These are phyloP conservation scores for Amanita rubescens DNA, from an alignment of 768 basidiomycete species.

Conservation along the genomic window DNA sequence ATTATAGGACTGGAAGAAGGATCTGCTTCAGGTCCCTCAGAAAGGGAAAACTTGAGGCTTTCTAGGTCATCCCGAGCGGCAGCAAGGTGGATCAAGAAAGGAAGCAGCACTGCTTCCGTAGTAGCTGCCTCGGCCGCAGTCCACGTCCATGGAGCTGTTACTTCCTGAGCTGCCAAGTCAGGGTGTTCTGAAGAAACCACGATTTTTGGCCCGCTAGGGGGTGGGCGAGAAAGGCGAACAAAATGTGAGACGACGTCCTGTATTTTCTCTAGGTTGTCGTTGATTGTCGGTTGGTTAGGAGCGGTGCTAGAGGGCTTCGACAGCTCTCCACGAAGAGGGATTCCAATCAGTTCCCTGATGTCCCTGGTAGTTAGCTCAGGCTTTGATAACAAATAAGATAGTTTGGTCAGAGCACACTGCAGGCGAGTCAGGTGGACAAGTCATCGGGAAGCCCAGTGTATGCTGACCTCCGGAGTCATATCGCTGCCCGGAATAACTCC, in stretches of 20 bases:
- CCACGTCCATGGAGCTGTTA: constrained; percentile 65
- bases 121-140: constrained; percentile 69
- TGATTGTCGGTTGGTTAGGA: constrained; percentile 35
- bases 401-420: constrained; percentile 85
- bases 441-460: not conserved
- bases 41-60: constrained; percentile 54
- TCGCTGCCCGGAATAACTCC: constrained; percentile 84
- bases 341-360: constrained; percentile 68
- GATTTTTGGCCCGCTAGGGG: constrained; percentile 28
- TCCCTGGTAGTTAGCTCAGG: constrained; percentile 59
- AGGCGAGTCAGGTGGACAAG: not conserved
- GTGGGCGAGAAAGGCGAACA: constrained; percentile 47
- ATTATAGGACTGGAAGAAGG: constrained; percentile 14
- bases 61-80: constrained; percentile 63
- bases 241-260: constrained; percentile 63
- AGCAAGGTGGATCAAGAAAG: constrained; percentile 74
- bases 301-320: constrained; percentile 44
- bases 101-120: constrained; percentile 65
- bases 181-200: constrained; percentile 32
- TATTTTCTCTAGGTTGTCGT: constrained; percentile 50
- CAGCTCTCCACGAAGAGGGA: constrained; percentile 85
- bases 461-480: constrained; percentile 87
- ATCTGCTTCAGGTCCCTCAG: constrained; percentile 20
- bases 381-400: constrained; percentile 86
- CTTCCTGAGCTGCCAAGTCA: constrained; percentile 31